phyloP scores from a whole-genome alignment of 495 filamentous ascomycete genomes.

The Letharia columbiana region DNA sequence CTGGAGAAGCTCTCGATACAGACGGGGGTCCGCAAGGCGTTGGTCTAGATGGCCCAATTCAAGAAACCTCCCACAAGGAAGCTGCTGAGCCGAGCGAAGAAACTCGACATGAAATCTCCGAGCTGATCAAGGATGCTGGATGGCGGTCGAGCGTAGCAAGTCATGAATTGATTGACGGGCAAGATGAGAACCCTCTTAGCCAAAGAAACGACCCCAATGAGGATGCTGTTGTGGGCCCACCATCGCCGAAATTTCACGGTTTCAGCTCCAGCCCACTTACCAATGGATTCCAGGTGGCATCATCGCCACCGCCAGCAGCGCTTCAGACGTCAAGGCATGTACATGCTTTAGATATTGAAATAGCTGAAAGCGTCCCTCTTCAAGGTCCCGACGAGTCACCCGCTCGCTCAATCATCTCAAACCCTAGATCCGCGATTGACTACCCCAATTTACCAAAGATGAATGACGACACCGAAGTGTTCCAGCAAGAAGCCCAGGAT shows the following conservation, averaged over 20 bases:
- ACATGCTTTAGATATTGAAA: neutral
- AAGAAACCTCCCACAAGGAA: neutral
- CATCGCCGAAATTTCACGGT: conserved; percentile 28
- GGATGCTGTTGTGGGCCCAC: conserved; percentile 8
- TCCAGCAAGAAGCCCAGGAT: conserved; percentile 15
- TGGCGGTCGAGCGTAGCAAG: conserved; percentile 34
- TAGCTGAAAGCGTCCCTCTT: conserved; percentile 10
- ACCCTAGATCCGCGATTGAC: conserved; percentile 2
- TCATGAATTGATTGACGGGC: conserved; percentile 13
- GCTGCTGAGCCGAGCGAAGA: conserved; percentile 20
- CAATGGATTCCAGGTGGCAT: conserved; percentile 9
- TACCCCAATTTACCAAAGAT: conserved; percentile 16
- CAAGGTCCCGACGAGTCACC: neutral
- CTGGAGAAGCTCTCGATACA: neutral
- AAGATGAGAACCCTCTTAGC: conserved; percentile 4
- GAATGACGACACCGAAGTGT: conserved; percentile 16
- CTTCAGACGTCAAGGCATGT: neutral
- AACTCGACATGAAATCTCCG: conserved; percentile 29
- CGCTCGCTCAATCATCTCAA: conserved; percentile 1
- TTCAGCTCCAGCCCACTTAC: conserved; percentile 30
- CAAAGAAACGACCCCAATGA: conserved; percentile 14
- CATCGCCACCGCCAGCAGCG: conserved; percentile 10
- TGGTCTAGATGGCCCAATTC: neutral
- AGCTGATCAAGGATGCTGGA: conserved; percentile 35
- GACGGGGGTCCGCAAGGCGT: neutral